Conservation (phyloP, 805 yeast genomes). For the Teunomyces pallodes region DNA sequence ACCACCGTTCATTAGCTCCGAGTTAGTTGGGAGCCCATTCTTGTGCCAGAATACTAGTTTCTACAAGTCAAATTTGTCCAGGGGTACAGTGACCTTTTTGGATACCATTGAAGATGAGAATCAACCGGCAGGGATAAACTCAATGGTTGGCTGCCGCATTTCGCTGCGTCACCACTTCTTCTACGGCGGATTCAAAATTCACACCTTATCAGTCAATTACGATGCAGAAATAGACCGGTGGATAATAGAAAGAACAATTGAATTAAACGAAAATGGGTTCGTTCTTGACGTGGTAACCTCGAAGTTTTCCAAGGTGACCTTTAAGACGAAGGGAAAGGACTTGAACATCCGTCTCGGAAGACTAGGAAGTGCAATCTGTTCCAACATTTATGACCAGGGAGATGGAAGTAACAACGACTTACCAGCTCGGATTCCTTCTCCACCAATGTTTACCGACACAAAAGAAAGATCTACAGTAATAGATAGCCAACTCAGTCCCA, state of each 20-base stretch:
- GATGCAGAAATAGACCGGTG: conserved; percentile 26
- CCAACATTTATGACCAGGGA: conserved; percentile 18
- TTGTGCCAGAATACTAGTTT: conserved; percentile 37
- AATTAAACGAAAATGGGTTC: conserved; percentile 53
- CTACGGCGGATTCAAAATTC: conserved; percentile 66
- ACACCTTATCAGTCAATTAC: conserved; percentile 21
- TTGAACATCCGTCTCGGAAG: conserved; percentile 21
- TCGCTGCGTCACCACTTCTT: conserved; percentile 57
- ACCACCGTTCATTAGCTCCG: conserved; percentile 39
- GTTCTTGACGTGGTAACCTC: conserved; percentile 53
- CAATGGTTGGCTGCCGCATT: conserved; percentile 47
- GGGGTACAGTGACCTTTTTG: conserved; percentile 30
- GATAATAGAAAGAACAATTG: conserved; percentile 42
- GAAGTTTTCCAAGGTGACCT: conserved; percentile 45
- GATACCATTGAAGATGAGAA: conserved; percentile 32
- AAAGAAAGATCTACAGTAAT: not conserved
- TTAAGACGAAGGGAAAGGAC: conserved; percentile 16
- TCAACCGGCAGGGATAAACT: conserved; percentile 52
- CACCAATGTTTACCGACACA: conserved; percentile 16
- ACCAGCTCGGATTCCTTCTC: conserved; percentile 16
- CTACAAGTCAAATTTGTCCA: conserved; percentile 26
- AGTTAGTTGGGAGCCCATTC: conserved; percentile 39
- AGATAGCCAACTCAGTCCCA: not conserved
- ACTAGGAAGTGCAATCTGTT: conserved; percentile 30
- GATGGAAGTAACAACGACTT: conserved; percentile 4